Percentiles rank a stretch among this genome's conserved stretches.
Conservation (phyloP, 371 early-diverging fungal species). For the Mortierella sp. region DNA sequence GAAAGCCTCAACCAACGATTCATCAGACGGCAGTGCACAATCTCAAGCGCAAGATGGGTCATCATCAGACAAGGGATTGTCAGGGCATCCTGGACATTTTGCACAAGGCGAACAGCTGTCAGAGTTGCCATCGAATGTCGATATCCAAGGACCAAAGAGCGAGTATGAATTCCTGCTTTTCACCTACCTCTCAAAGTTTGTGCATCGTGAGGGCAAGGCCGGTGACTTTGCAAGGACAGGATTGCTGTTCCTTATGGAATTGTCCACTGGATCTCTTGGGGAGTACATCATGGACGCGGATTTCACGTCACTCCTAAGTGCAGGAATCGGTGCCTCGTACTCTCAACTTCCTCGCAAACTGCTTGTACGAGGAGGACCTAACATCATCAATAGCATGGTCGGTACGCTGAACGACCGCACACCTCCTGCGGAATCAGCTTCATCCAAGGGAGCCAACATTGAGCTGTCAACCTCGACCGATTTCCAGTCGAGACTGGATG, state of each 20-base stretch:
- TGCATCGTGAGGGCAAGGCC: conserved; percentile 87
- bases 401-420: conserved; percentile 54
- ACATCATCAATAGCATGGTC: conserved; percentile 63
- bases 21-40: background rate
- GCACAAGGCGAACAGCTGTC: background rate
- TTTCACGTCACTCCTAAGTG: conserved; percentile 83
- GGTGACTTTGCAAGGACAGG: conserved; percentile 94
- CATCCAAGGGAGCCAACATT: conserved; percentile 46
- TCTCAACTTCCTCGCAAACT: conserved; percentile 91
- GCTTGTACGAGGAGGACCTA: conserved; percentile 61
- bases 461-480: conserved; percentile 66
- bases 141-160: conserved; percentile 54
- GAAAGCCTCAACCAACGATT: conserved; percentile 17
- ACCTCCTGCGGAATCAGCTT: conserved; percentile 36
- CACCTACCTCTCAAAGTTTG: conserved; percentile 84
- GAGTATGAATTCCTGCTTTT: conserved; percentile 88
- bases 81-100: no score
- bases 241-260: conserved; percentile 87
- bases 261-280: conserved; percentile 78
- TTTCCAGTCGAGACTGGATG: conserved; percentile 81
- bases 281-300: conserved; percentile 84
- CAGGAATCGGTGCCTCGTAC: conserved; percentile 90
- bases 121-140: conserved; percentile 8
- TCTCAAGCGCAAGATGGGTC: background rate
- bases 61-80: conserved; percentile 1